Evolutionary conservation across 2,329 filamentous ascomycete genomes (phyloP).

Genomic region (Ophiosphaerella narmari): DNA sequence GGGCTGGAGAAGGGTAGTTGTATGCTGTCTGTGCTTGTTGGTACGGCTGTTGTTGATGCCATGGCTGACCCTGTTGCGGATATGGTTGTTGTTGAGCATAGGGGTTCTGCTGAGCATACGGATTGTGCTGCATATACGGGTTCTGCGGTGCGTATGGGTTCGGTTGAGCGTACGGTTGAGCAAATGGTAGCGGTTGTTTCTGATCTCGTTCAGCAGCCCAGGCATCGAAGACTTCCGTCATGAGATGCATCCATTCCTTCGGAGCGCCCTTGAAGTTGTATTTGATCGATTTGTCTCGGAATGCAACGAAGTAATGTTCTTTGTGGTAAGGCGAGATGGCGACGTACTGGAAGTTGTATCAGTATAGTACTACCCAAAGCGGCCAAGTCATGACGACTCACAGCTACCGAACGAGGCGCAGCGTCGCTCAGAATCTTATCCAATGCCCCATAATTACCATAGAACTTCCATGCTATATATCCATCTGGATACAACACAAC

Average conservation of each 20-base stretch:
- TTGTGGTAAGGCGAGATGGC: slow-evolving; percentile 41
- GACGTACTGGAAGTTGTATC: slow-evolving; percentile 29
- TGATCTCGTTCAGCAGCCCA: slow-evolving; percentile 34
- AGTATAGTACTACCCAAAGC: neutral
- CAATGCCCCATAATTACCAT: slow-evolving; percentile 34
- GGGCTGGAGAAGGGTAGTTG: slow-evolving; percentile 7
- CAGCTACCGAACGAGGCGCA: slow-evolving; percentile 31
- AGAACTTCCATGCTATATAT: slow-evolving; percentile 38
- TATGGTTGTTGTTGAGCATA: slow-evolving; percentile 11
- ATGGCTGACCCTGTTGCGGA: slow-evolving; percentile 7
- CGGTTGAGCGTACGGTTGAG: slow-evolving; percentile 7
- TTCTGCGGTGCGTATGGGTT: slow-evolving; percentile 9
- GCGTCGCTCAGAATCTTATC: slow-evolving; percentile 34
- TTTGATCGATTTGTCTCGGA: slow-evolving; percentile 36
- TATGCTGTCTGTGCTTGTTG: slow-evolving; percentile 11
- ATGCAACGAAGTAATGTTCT: slow-evolving; percentile 41
- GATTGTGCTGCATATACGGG: slow-evolving; percentile 5
- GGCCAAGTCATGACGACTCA: slow-evolving; percentile 18
- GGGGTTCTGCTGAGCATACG: slow-evolving; percentile 2
- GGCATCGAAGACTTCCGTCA: slow-evolving; percentile 37
- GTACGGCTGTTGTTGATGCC: slow-evolving; percentile 6
- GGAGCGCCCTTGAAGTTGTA: slow-evolving; percentile 41
- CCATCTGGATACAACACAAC: slow-evolving; percentile 41
- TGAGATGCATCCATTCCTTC: slow-evolving; percentile 40
- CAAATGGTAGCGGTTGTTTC: slow-evolving; percentile 17